Conservation (phyloP, 345 rosid genomes). For the Salix udensis region DNA sequence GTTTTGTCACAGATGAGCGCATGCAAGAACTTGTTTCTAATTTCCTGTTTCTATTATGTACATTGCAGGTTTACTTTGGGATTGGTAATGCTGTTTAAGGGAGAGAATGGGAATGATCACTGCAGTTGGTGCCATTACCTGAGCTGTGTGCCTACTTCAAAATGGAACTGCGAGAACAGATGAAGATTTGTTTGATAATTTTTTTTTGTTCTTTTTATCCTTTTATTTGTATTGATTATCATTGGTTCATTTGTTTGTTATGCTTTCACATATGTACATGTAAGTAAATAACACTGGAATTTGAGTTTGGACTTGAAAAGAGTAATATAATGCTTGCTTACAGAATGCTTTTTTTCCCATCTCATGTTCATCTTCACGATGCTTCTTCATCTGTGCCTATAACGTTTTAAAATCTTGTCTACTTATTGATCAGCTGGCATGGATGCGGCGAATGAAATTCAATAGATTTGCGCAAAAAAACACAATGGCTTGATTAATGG, state of each 20-base stretch:
- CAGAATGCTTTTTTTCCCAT: too few relatives aligned
- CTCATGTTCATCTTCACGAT: too few relatives aligned
- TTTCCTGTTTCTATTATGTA: background rate
- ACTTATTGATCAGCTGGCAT: too few relatives aligned
- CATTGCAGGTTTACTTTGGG: conserved; percentile 57
- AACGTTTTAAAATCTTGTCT: too few relatives aligned
- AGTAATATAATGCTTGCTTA: background rate
- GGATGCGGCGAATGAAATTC: too few relatives aligned
- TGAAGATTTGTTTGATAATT: background rate
- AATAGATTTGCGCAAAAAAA: too few relatives aligned
- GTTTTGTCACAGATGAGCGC: background rate
- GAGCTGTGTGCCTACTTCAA: conserved; percentile 80
- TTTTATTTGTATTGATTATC: background rate
- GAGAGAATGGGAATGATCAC: conserved; percentile 72
- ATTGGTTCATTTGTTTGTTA: conserved; percentile 23
- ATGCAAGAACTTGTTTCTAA: background rate
- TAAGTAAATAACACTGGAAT: background rate
- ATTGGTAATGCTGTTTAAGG: conserved; percentile 74
- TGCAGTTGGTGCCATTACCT: conserved; percentile 99
- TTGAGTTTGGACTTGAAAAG: background rate
- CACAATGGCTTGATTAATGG: background rate
- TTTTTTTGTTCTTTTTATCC: background rate
- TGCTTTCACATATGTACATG: conserved; percentile 16
- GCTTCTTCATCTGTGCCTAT: too few relatives aligned
- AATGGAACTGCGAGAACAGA: conserved; percentile 64